phyloP scores from a whole-genome alignment of 2,329 filamentous ascomycete species.

The Aspergillus uvarum region DNA sequence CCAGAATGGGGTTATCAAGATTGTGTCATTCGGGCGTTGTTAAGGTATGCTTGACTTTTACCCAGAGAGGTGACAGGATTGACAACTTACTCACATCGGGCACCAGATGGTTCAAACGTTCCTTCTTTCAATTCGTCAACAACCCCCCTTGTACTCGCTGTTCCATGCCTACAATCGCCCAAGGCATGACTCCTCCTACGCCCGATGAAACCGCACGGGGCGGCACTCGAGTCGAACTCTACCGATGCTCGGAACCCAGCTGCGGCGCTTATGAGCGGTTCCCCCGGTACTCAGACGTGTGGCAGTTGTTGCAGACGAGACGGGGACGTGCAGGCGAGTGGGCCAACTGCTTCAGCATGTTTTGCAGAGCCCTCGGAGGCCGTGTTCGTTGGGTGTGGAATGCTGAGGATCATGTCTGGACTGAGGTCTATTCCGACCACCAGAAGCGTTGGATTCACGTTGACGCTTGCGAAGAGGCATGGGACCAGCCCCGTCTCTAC shows the following conservation, averaged over 20 bases:
- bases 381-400: constrained; percentile 98
- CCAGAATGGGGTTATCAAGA: constrained; percentile 97
- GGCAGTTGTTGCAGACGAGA: constrained; percentile 82
- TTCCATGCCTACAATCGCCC: constrained; percentile 75
- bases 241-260: constrained; percentile 73
- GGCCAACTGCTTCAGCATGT: constrained; percentile 98
- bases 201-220: constrained; percentile 88
- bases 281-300: constrained; percentile 91
- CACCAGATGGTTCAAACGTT: constrained; percentile 85
- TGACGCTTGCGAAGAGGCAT: constrained; percentile 89
- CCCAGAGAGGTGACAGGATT: constrained; percentile 11
- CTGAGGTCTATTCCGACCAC: constrained; percentile 93
- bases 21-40: constrained; percentile 83
- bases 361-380: constrained; percentile 87
- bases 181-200: constrained; percentile 79
- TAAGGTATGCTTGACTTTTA: constrained; percentile 60
- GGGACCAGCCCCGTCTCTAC: constrained; percentile 92
- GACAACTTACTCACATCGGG: constrained; percentile 13
- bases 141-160: constrained; percentile 85
- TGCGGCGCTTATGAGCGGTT: constrained; percentile 85
- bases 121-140: constrained; percentile 96
- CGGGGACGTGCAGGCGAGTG: constrained; percentile 89
- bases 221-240: constrained; percentile 83
- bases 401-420: constrained; percentile 95
- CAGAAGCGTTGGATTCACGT: constrained; percentile 95